Conservation (phyloP, 352 stramenopile species). For the Pythium dissotocum region DNA sequence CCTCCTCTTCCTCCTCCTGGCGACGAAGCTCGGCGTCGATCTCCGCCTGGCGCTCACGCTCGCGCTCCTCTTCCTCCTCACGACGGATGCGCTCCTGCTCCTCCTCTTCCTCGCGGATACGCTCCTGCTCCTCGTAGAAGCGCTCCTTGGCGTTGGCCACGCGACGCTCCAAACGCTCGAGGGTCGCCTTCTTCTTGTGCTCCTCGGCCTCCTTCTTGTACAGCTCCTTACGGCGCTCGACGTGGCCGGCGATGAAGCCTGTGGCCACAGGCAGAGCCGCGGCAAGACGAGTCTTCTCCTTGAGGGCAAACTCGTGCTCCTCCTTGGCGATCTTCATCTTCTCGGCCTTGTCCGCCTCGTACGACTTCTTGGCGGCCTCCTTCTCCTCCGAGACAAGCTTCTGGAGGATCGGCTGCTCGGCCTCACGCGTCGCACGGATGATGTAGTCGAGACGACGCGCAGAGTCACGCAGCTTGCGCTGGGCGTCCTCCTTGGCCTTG, state of each 20-base stretch:
- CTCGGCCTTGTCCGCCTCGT: conserved; percentile 79
- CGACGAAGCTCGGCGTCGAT: conserved; percentile 66
- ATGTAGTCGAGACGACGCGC: conserved; percentile 96
- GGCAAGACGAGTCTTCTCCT: conserved; percentile 82
- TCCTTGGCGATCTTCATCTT: conserved; percentile 83
- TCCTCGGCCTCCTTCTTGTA: conserved; percentile 86
- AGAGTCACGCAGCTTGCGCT: conserved; percentile 92
- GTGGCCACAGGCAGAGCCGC: conserved; percentile 73
- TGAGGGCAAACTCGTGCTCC: conserved; percentile 88
- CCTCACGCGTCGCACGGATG: conserved; percentile 94
- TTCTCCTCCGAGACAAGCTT: conserved; percentile 81
- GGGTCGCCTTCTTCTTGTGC: conserved; percentile 85
- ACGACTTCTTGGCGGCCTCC: conserved; percentile 54
- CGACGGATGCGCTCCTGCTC: conserved; percentile 58
- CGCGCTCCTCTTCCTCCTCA: conserved; percentile 60
- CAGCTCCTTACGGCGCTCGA: conserved; percentile 72
- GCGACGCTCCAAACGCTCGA: conserved; percentile 64
- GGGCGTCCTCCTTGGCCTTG: conserved; percentile 95
- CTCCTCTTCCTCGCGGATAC: conserved; percentile 59
- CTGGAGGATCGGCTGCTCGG: conserved; percentile 93
- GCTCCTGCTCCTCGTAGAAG: conserved; percentile 71
- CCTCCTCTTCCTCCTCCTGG: conserved; percentile 66
- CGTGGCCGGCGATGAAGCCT: conserved; percentile 78
- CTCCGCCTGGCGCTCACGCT: conserved; percentile 57
- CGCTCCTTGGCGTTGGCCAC: conserved; percentile 65